Conservation (phyloP, 2,329 filamentous ascomycete species). For the Helotiales sp. region DNA sequence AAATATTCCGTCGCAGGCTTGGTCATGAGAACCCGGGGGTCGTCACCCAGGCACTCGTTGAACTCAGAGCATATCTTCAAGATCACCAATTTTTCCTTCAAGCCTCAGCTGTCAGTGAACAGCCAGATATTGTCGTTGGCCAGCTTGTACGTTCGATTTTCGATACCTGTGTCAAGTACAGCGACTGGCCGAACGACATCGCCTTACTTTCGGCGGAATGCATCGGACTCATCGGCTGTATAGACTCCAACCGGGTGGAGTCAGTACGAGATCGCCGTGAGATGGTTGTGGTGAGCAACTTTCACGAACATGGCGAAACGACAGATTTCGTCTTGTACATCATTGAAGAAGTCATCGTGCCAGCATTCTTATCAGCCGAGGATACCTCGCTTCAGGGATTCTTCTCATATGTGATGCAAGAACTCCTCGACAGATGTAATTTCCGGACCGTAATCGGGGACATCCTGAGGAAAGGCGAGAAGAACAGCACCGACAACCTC, state of each 20-base stretch:
- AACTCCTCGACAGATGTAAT: slow-evolving; percentile 78
- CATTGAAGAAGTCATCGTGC: slow-evolving; percentile 85
- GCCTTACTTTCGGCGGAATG: slow-evolving; percentile 77
- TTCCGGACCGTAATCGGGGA: slow-evolving; percentile 61
- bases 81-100: slow-evolving; percentile 79
- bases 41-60: slow-evolving; percentile 78
- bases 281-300: slow-evolving; percentile 89
- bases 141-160: slow-evolving; percentile 77
- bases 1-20: slow-evolving; percentile 74
- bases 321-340: slow-evolving; percentile 86
- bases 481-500: slow-evolving; percentile 57
- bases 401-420: slow-evolving; percentile 92
- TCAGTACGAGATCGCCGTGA: slow-evolving; percentile 76
- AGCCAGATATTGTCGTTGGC: slow-evolving; percentile 76
- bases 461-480: slow-evolving; percentile 43
- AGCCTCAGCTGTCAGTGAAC: slow-evolving; percentile 78
- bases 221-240: slow-evolving; percentile 85
- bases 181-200: slow-evolving; percentile 68
- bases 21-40: slow-evolving; percentile 85
- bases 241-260: slow-evolving; percentile 91
- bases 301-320: slow-evolving; percentile 76
- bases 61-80: slow-evolving; percentile 76
- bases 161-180: slow-evolving; percentile 84
- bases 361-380: slow-evolving; percentile 87
- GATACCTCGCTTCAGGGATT: slow-evolving; percentile 90